Evolutionary conservation across 139 green algal genomes (phyloP).

Genomic region (Chlorokybus atmophyticus): DNA sequence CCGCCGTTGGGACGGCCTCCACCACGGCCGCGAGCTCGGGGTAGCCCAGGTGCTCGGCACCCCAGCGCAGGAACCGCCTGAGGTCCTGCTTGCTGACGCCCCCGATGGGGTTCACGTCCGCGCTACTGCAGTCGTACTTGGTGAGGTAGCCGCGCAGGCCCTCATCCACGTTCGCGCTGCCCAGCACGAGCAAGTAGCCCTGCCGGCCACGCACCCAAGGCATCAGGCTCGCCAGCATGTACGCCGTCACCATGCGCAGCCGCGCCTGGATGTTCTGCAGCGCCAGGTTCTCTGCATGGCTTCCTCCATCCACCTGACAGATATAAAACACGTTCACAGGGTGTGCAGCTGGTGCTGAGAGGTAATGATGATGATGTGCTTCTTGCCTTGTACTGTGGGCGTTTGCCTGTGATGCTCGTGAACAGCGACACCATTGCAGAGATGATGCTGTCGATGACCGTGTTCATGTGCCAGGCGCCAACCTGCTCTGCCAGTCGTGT

Average conservation of each 20-base stretch:
- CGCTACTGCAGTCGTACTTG: constrained; percentile 84
- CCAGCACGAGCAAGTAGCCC: constrained; percentile 89
- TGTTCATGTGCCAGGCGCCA: constrained; percentile 65
- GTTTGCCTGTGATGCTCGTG: constrained; percentile 50
- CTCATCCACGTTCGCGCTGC: constrained; percentile 92
- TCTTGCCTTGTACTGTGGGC: constrained; percentile 53
- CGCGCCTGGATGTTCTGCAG: constrained; percentile 88
- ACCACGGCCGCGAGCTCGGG: constrained; percentile 57
- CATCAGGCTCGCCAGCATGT: constrained; percentile 41
- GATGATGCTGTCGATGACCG: constrained; percentile 70
- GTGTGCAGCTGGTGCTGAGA: too few relatives aligned
- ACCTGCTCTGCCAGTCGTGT: constrained; percentile 50
- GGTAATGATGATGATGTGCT: constrained; percentile 2
- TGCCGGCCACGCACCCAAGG: constrained; percentile 16
- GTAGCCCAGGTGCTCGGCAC: constrained; percentile 58
- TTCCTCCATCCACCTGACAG: constrained; percentile 59
- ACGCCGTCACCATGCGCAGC: constrained; percentile 91
- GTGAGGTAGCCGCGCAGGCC: constrained; percentile 49
- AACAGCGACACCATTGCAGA: constrained; percentile 64
- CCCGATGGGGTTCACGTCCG: constrained; percentile 94
- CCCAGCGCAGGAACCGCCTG: constrained; percentile 67
- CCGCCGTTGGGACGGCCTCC: constrained; percentile 73
- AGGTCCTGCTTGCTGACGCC: constrained; percentile 55
- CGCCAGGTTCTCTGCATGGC: constrained; percentile 74
- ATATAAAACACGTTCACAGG: too few relatives aligned